Conservation (phyloP, 352 stramenopile species). For the Pythium dissimile region DNA sequence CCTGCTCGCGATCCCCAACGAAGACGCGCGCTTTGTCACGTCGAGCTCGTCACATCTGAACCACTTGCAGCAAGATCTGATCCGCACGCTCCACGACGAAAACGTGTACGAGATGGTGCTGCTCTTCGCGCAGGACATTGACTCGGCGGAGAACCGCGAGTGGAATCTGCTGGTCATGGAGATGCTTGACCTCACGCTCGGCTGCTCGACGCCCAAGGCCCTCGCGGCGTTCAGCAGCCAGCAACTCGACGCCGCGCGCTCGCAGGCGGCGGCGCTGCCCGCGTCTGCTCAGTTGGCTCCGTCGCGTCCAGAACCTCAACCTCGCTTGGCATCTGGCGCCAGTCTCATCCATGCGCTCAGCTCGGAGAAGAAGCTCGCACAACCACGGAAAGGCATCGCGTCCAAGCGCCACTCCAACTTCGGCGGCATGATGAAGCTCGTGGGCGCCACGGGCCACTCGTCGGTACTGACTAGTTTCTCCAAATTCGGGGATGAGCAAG, state of each 20-base stretch:
- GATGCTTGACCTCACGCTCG: conserved; percentile 81
- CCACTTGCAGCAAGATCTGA: conserved; percentile 79
- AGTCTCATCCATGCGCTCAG: conserved; percentile 28
- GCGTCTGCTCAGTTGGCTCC: no score
- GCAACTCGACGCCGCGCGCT: background rate
- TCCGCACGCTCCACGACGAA: conserved; percentile 72
- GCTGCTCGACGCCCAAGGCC: conserved; percentile 62
- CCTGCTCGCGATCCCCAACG: conserved; percentile 78
- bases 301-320: background rate
- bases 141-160: conserved; percentile 77
- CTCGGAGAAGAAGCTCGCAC: conserved; percentile 54
- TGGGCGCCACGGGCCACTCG: conserved; percentile 58
- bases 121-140: conserved; percentile 83
- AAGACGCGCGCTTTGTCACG: conserved; percentile 76
- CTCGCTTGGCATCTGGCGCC: background rate
- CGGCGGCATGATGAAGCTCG: conserved; percentile 78
- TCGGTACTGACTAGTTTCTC: conserved; percentile 75
- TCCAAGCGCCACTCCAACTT: conserved; percentile 84
- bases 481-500: conserved; percentile 65
- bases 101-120: conserved; percentile 87
- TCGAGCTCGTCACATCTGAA: conserved; percentile 73
- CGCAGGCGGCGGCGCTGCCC: background rate
- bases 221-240: conserved; percentile 60
- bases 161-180: conserved; percentile 90
- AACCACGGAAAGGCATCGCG: conserved; percentile 20